These are phyloP conservation scores for Syzygium malaccense DNA, from an alignment of 441 rosid genomes.

Conservation along the genomic window DNA sequence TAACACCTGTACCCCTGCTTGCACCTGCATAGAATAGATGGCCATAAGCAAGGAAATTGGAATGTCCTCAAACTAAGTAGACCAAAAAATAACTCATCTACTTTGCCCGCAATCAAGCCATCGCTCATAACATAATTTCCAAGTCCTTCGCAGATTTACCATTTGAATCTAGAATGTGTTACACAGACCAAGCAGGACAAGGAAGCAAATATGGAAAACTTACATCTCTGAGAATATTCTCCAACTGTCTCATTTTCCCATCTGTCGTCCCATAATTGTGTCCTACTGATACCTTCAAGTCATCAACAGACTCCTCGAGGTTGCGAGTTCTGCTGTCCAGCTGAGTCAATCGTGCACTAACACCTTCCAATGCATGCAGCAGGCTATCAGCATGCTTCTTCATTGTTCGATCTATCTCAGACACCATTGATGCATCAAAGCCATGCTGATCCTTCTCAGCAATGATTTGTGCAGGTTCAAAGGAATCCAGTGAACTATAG, in stretches of 20 bases:
- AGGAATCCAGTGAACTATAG: conserved; percentile 58
- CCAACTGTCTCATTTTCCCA: conserved; percentile 79
- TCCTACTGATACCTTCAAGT: conserved; percentile 70
- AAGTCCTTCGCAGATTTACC: not conserved
- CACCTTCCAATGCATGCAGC: conserved; percentile 59
- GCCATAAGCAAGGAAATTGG: not conserved
- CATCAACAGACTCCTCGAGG: conserved; percentile 73
- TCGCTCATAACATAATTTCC: not conserved
- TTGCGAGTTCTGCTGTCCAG: conserved; percentile 64
- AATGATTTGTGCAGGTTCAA: conserved; percentile 44
- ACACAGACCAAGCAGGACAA: not conserved
- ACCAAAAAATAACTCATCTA: not conserved
- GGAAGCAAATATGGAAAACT: not conserved
- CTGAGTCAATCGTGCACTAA: conserved; percentile 76
- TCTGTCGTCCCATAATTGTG: conserved; percentile 68
- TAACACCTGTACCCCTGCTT: conserved; percentile 52
- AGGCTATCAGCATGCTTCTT: conserved; percentile 65
- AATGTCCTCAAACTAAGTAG: not conserved
- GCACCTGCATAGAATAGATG: conserved; percentile 45
- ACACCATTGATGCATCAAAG: conserved; percentile 26
- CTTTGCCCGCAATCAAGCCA: not conserved
- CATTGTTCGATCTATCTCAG: conserved; percentile 64
- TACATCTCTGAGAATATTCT: conserved; percentile 81
- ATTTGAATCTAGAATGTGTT: not conserved
- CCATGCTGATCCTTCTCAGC: conserved; percentile 41